A percentile compares a stretch with the other conserved stretches of the same genome.
phyloP scores from a whole-genome alignment of 1,139 yeast species.

The Torulaspora globosa region DNA sequence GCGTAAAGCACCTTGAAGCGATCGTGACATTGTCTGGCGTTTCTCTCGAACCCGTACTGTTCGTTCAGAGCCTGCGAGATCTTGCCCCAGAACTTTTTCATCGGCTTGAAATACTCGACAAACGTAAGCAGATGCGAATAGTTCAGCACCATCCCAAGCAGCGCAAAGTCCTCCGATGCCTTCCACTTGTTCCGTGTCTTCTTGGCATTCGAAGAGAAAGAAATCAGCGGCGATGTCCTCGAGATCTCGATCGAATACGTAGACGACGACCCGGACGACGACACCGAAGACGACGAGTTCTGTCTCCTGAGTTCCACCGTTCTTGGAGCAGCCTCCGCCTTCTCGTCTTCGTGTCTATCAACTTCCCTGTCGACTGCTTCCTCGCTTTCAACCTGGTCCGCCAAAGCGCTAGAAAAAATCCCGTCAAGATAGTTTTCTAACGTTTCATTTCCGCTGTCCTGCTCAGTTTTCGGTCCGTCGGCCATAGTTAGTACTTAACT shows the following conservation, averaged over 20 bases:
- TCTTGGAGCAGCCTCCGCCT: neutral
- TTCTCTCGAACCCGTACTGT: conserved; percentile 19
- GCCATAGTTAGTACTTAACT: neutral
- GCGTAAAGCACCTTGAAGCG: conserved; percentile 26
- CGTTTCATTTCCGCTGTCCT: neutral
- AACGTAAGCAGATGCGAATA: conserved; percentile 23
- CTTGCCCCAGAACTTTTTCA: conserved; percentile 29
- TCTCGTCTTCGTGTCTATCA: neutral
- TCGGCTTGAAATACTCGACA: conserved; percentile 29
- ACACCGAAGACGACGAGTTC: neutral
- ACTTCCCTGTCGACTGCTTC: neutral
- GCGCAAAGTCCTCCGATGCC: conserved; percentile 25
- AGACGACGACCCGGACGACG: conserved; percentile 6
- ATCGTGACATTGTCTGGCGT: conserved; percentile 30
- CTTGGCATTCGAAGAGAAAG: conserved; percentile 7
- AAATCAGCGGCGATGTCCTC: conserved; percentile 5
- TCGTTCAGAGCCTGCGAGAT: conserved; percentile 19
- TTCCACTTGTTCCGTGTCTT: conserved; percentile 27
- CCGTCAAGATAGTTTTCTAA: conserved; percentile 6
- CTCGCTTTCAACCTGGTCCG: neutral
- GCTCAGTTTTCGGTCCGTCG: conserved; percentile 1
- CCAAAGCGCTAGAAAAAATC: neutral
- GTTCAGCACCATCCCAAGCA: conserved; percentile 19
- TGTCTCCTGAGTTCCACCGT: neutral
- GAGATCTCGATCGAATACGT: conserved; percentile 3